A percentile compares a stretch with the other conserved stretches of the same genome.
Evolutionary conservation across 805 yeast genomes (phyloP).

Genomic region (Candida alai): DNA sequence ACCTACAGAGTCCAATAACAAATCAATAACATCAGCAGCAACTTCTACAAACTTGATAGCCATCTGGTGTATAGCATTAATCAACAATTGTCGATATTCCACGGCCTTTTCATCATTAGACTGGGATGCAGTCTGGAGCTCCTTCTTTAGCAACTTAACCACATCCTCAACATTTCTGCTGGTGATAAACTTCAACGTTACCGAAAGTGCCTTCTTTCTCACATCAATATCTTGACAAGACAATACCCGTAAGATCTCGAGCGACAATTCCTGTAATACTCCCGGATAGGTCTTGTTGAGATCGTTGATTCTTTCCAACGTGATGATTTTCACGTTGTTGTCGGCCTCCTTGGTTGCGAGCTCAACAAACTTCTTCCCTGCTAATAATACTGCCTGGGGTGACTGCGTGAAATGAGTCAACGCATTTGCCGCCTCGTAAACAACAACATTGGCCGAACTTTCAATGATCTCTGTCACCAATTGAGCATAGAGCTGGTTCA

Average conservation of each 20-base stretch:
- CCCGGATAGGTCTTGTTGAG: slow-evolving; percentile 76
- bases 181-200: slow-evolving; percentile 75
- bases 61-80: slow-evolving; percentile 81
- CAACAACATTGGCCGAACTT: slow-evolving; percentile 65
- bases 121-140: slow-evolving; percentile 68
- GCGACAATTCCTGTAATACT: slow-evolving; percentile 71
- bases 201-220: slow-evolving; percentile 79
- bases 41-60: slow-evolving; percentile 88
- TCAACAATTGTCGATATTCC: slow-evolving; percentile 85
- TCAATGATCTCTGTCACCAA: slow-evolving; percentile 72
- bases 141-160: slow-evolving; percentile 86
- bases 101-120: slow-evolving; percentile 74
- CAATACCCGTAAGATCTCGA: slow-evolving; percentile 83
- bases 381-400: slow-evolving; percentile 65
- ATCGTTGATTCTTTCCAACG: slow-evolving; percentile 78
- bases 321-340: slow-evolving; percentile 89
- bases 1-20: slow-evolving; percentile 79
- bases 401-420: slow-evolving; percentile 59
- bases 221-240: slow-evolving; percentile 90
- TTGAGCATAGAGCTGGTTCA: slow-evolving; percentile 67
- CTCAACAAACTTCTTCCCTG: slow-evolving; percentile 83
- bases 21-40: slow-evolving; percentile 85
- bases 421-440: slow-evolving; percentile 89
- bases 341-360: slow-evolving; percentile 92
- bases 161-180: slow-evolving; percentile 93